phyloP scores from a whole-genome alignment of 176 grass and related monocot genomes.

The Typha latifolia region DNA sequence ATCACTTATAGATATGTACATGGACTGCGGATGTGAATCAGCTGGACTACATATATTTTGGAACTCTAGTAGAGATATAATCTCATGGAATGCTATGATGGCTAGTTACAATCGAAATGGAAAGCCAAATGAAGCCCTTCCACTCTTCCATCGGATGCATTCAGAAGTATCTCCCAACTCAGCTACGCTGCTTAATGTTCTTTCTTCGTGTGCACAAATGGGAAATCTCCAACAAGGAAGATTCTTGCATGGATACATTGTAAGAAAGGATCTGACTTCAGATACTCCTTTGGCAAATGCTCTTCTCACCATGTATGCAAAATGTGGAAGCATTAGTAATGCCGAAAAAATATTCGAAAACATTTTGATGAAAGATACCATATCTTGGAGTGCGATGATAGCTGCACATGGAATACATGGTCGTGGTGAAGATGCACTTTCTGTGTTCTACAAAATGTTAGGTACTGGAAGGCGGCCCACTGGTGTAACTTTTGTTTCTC shows the following conservation, averaged over 20 bases:
- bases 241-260: constrained; percentile 17
- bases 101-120: constrained; percentile 2
- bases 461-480: constrained; percentile 3
- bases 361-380: constrained; percentile 2
- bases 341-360: constrained; percentile 13
- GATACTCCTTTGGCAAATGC: constrained; percentile 16
- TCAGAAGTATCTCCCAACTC: constrained; percentile 10
- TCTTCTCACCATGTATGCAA: constrained; percentile 22
- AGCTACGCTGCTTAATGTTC: constrained; percentile 15
- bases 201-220: constrained; percentile 22
- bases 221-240: constrained; percentile 4
- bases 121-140: constrained; percentile 12
- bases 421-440: constrained; percentile 15
- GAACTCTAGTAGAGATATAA: constrained; percentile 15
- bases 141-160: constrained; percentile 11
- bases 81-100: constrained; percentile 27
- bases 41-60: constrained; percentile 14
- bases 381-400: constrained; percentile 26
- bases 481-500: constrained; percentile 16
- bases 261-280: constrained; percentile 6
- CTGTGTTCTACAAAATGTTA: constrained; percentile 5
- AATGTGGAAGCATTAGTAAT: constrained; percentile 19
- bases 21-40: constrained; percentile 17
- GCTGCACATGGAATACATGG: constrained; percentile 24
- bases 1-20: constrained; percentile 15